A percentile compares a stretch with the other conserved stretches of the same genome.
Evolutionary conservation across 2,329 filamentous ascomycete genomes (phyloP).

Genomic region (Aspergillus ustus): DNA sequence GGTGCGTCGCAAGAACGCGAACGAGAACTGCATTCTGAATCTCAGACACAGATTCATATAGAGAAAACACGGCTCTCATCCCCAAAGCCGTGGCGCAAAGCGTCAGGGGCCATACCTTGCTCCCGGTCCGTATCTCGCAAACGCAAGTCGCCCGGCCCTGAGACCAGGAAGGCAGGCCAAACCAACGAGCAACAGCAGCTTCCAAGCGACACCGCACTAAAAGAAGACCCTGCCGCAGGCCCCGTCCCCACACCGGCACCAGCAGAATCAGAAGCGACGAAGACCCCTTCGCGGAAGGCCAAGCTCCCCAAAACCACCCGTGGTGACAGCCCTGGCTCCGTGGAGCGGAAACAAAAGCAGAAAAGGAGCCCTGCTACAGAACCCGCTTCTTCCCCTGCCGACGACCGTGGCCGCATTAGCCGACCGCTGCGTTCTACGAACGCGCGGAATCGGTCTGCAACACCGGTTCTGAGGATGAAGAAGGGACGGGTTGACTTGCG

Average conservation of each 20-base stretch:
- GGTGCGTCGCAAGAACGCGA: slow-evolving; percentile 3
- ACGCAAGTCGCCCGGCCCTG: slow-evolving; percentile 40
- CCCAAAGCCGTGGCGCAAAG: slow-evolving; percentile 1
- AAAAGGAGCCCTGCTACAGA: slow-evolving; percentile 8
- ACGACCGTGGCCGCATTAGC: slow-evolving; percentile 22
- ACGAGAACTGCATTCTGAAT: neutral
- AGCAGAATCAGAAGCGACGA: neutral
- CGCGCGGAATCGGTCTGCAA: slow-evolving; percentile 22
- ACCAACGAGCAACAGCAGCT: neutral
- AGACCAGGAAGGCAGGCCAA: slow-evolving; percentile 21
- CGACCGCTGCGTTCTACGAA: slow-evolving; percentile 25
- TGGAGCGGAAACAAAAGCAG: slow-evolving; percentile 33
- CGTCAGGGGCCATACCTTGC: neutral
- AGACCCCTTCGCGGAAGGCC: slow-evolving; percentile 27
- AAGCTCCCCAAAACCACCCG: slow-evolving; percentile 38
- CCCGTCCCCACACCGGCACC: neutral
- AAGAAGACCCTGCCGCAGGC: neutral
- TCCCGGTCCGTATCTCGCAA: slow-evolving; percentile 35
- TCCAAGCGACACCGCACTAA: neutral
- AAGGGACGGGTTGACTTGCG: slow-evolving; percentile 28
- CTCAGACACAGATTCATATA: neutral
- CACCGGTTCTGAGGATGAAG: slow-evolving; percentile 29
- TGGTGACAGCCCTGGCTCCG: slow-evolving; percentile 40
- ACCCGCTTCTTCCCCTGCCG: slow-evolving; percentile 12
- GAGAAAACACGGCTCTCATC: neutral